These are phyloP conservation scores for Phaeosphaeriaceae sp. DNA, from an alignment of 2,329 filamentous ascomycete species.

Conservation along the genomic window DNA sequence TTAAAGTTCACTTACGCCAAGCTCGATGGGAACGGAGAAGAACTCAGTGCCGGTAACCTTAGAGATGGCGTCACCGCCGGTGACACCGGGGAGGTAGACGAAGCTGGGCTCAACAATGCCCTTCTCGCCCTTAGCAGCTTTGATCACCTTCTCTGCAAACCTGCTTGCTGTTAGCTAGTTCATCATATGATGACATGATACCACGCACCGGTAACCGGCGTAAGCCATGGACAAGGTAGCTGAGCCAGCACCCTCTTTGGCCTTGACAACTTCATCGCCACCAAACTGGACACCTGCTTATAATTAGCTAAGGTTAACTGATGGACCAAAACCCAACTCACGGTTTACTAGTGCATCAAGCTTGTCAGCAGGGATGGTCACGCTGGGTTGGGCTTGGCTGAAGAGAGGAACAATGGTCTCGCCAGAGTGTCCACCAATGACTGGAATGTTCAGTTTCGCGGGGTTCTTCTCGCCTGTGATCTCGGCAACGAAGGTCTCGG, in stretches of 20 bases:
- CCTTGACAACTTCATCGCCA: constrained; percentile 95
- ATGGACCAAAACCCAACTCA: constrained; percentile 17
- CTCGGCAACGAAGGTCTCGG: constrained; percentile 93
- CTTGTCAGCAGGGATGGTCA: constrained; percentile 86
- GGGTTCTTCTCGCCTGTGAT: constrained; percentile 83
- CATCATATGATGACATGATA: neutral
- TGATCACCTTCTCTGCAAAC: constrained; percentile 93
- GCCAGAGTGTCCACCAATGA: constrained; percentile 96
- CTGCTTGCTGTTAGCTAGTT: constrained; percentile 52
- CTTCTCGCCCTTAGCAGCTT: constrained; percentile 86
- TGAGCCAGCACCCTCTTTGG: constrained; percentile 89
- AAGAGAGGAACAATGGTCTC: constrained; percentile 98
- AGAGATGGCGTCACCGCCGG: constrained; percentile 83
- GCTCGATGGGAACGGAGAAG: constrained; percentile 95
- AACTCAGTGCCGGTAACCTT: constrained; percentile 86
- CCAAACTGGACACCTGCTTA: constrained; percentile 77
- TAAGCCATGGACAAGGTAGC: constrained; percentile 95
- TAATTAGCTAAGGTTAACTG: too few relatives aligned
- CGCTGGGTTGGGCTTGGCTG: constrained; percentile 82
- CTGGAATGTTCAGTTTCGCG: constrained; percentile 82
- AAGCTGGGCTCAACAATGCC: constrained; percentile 94
- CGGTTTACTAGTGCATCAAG: constrained; percentile 90
- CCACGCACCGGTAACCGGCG: constrained; percentile 82
- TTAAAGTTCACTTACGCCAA: constrained; percentile 74
- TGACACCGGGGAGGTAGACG: constrained; percentile 90